A percentile compares a stretch with the other conserved stretches of the same genome.
Conservation (phyloP, 192 early-diverging fungal genomes). For the Rhizophagus clarus region DNA sequence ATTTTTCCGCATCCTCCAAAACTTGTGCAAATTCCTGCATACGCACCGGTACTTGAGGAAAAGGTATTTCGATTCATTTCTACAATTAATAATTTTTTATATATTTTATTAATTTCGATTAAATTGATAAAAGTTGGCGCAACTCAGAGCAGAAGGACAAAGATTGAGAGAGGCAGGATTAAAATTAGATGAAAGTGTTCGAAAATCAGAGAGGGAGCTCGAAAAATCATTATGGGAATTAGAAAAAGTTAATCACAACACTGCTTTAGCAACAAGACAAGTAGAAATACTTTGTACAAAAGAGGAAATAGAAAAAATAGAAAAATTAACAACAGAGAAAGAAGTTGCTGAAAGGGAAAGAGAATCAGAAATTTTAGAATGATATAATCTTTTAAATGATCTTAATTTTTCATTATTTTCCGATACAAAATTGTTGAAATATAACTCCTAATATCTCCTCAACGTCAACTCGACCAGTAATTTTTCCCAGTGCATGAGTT, state of each 20-base stretch:
- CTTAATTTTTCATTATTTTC: constrained; percentile 53
- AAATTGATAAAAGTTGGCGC: not conserved
- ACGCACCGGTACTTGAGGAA: constrained; percentile 4
- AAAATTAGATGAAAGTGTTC: constrained; percentile 3
- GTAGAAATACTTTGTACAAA: constrained; percentile 4
- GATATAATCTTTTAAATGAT: not conserved
- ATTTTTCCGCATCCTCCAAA: not conserved
- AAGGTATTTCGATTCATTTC: constrained; percentile 5
- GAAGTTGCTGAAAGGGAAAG: constrained; percentile 2
- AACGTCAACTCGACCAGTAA: constrained; percentile 72
- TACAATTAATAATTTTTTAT: not conserved
- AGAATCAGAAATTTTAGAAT: not conserved
- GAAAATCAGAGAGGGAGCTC: constrained; percentile 7
- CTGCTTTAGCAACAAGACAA: constrained; percentile 4
- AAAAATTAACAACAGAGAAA: not conserved
- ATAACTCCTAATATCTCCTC: constrained; percentile 76
- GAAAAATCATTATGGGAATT: constrained; percentile 18
- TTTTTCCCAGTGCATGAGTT: constrained; percentile 62
- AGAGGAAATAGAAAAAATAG: not conserved
- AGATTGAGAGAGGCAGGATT: constrained; percentile 5
- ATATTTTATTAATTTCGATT: not conserved
- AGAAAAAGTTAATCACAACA: constrained; percentile 8
- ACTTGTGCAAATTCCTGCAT: constrained; percentile 1
- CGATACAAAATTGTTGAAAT: constrained; percentile 80
- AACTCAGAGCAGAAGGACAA: not conserved